A percentile compares a stretch with the other conserved stretches of the same genome.
Evolutionary conservation across 2,329 filamentous ascomycete species (phyloP).

Genomic region (Claviceps sp.): DNA sequence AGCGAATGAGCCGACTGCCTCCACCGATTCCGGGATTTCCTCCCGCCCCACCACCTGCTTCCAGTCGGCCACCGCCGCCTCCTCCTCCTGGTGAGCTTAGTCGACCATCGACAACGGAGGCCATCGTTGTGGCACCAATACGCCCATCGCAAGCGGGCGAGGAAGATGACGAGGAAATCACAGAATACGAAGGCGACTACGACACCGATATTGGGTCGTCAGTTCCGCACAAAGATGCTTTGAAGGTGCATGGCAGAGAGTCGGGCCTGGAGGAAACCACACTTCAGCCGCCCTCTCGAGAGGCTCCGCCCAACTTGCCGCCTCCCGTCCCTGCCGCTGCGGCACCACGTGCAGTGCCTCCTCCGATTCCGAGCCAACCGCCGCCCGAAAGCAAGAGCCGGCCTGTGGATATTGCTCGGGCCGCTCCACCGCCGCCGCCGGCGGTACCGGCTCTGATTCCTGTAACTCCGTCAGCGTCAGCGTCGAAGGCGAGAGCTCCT

Average conservation of each 20-base stretch:
- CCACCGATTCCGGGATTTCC: conserved; percentile 46
- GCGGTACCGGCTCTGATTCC: conserved; percentile 4
- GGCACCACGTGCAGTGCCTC: conserved; percentile 47
- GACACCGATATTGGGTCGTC: conserved; percentile 95
- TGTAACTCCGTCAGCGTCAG: conserved; percentile 9
- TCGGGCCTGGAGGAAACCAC: conserved; percentile 61
- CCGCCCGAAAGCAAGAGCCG: conserved; percentile 39
- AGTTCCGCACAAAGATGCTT: conserved; percentile 82
- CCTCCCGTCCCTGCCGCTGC: conserved; percentile 42
- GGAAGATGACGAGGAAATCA: conserved; percentile 64
- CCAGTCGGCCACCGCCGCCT: conserved; percentile 51
- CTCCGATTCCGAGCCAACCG: conserved; percentile 50
- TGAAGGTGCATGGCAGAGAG: conserved; percentile 69
- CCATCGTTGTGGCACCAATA: conserved; percentile 28
- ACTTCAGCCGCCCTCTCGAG: conserved; percentile 39
- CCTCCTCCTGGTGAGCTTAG: conserved; percentile 31
- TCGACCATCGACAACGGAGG: conserved; percentile 47
- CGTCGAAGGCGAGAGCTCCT: background rate
- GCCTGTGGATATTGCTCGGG: conserved; percentile 59
- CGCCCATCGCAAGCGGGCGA: conserved; percentile 36
- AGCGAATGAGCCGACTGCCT: conserved; percentile 42
- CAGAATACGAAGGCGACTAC: conserved; percentile 94
- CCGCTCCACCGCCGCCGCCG: conserved; percentile 50
- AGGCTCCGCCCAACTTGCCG: conserved; percentile 30
- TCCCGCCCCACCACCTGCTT: conserved; percentile 32